A percentile compares a stretch with the other conserved stretches of the same genome.
phyloP scores from a whole-genome alignment of 202 grass and related monocot genomes.

The Miscanthus sacchariflorus region DNA sequence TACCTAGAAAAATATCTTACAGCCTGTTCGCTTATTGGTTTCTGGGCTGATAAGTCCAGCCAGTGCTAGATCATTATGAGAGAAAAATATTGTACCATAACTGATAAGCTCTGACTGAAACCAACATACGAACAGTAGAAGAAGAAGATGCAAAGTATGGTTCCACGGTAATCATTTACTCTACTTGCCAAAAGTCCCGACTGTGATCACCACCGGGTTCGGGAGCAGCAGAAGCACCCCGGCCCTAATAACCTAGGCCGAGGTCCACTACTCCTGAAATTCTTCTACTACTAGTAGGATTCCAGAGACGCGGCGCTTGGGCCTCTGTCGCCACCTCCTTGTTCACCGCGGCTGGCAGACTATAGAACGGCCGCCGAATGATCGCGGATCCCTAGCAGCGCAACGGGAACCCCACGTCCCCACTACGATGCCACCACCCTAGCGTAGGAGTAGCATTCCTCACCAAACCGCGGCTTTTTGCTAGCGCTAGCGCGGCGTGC shows the following conservation, averaged over 20 bases:
- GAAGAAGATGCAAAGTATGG: neutral
- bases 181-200: slow-evolving; percentile 6
- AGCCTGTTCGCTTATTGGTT: too few relatives aligned
- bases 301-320: slow-evolving; percentile 12
- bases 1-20: neutral
- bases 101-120: too few relatives aligned
- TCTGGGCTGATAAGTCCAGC: too few relatives aligned
- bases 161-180: slow-evolving; percentile 25
- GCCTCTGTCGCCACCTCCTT: neutral
- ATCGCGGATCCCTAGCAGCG: slow-evolving; percentile 23
- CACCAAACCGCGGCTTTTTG: slow-evolving; percentile 42
- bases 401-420: neutral
- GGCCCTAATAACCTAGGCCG: neutral
- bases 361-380: neutral
- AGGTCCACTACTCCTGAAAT: slow-evolving; percentile 15
- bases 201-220: neutral
- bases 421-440: neutral
- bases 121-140: neutral
- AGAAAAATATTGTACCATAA: too few relatives aligned
- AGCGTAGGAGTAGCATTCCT: slow-evolving; percentile 7
- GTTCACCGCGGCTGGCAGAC: too few relatives aligned
- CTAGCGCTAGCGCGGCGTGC: neutral
- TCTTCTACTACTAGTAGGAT: neutral
- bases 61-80: too few relatives aligned
- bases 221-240: neutral